Conservation (phyloP, 306 rosid species). For the Pyrus pyrifolia region DNA sequence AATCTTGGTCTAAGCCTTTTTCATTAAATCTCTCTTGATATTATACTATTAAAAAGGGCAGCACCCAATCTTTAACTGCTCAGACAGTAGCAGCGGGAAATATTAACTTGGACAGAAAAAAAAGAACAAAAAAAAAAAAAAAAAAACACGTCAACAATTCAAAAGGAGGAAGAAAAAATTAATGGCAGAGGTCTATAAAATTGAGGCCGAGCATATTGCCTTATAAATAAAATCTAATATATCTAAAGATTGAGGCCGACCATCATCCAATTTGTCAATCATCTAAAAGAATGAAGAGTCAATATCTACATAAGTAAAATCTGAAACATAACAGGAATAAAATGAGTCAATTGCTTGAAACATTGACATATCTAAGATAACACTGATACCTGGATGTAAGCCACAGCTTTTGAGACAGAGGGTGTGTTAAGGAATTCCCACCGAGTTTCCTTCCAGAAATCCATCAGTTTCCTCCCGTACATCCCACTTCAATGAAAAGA, state of each 20-base stretch:
- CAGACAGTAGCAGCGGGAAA: no score
- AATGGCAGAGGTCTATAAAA: constrained; percentile 1
- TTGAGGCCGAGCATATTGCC: constrained; percentile 31
- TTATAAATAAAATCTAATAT: constrained; percentile 25
- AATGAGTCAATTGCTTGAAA: not conserved
- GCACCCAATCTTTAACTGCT: no score
- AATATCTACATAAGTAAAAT: not conserved
- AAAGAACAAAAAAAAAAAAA: not conserved
- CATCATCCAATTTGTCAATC: constrained; percentile 92
- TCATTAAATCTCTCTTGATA: no score
- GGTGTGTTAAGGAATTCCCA: constrained; percentile 94
- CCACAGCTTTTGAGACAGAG: constrained; percentile 97
- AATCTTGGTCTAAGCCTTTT: no score
- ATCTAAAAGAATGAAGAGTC: constrained; percentile 46
- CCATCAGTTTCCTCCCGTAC: not conserved
- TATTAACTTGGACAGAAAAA: no score
- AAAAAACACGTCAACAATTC: constrained; percentile 31
- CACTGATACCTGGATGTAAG: constrained; percentile 78
- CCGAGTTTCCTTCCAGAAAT: constrained; percentile 74
- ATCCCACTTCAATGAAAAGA: constrained; percentile 10
- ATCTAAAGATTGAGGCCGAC: constrained; percentile 42
- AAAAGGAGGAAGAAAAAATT: constrained; percentile 17
- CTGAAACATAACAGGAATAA: not conserved
- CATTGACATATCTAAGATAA: not conserved
- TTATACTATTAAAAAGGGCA: no score